Percentiles rank a stretch among this genome's conserved stretches.
Evolutionary conservation across 768 basidiomycete genomes (phyloP).

Genomic region (Xerocomus brunneocitrinus): DNA sequence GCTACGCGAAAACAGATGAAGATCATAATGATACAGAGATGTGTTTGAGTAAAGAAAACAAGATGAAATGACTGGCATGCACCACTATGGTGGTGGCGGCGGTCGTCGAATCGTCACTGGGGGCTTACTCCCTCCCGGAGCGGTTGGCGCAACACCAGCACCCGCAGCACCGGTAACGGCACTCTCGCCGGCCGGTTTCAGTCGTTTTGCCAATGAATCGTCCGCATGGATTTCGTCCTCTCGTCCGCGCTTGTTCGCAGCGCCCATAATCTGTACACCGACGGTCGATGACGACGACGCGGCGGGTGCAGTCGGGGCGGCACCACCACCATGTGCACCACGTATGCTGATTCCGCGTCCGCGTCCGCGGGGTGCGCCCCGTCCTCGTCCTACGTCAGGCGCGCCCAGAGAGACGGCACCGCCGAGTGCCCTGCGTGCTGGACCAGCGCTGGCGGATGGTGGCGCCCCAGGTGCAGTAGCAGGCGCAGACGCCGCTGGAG

Average conservation of each 20-base stretch:
- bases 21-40: slow-evolving; percentile 4
- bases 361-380: slow-evolving; percentile 35
- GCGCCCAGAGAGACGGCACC: slow-evolving; percentile 26
- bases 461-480: slow-evolving; percentile 3
- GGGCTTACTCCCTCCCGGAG: slow-evolving; percentile 28
- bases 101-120: slow-evolving; percentile 33
- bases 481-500: slow-evolving; percentile 11
- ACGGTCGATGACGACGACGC: slow-evolving; percentile 29
- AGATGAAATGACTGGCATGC: not conserved
- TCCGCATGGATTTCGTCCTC: slow-evolving; percentile 49
- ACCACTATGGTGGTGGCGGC: slow-evolving; percentile 20
- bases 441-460: slow-evolving; percentile 24
- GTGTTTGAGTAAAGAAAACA: not conserved
- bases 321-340: slow-evolving; percentile 26
- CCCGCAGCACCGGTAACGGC: not conserved
- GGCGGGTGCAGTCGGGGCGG: slow-evolving; percentile 24
- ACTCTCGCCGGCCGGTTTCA: slow-evolving; percentile 47
- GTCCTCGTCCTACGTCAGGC: slow-evolving; percentile 26
- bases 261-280: slow-evolving; percentile 59
- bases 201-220: slow-evolving; percentile 61
- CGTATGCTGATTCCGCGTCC: slow-evolving; percentile 27
- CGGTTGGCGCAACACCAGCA: not conserved
- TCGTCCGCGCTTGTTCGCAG: slow-evolving; percentile 59
- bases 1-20: not conserved
- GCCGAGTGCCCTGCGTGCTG: slow-evolving; percentile 30